These are phyloP conservation scores for Thelonectria rubi DNA, from an alignment of 2,329 filamentous ascomycete genomes.

Conservation along the genomic window DNA sequence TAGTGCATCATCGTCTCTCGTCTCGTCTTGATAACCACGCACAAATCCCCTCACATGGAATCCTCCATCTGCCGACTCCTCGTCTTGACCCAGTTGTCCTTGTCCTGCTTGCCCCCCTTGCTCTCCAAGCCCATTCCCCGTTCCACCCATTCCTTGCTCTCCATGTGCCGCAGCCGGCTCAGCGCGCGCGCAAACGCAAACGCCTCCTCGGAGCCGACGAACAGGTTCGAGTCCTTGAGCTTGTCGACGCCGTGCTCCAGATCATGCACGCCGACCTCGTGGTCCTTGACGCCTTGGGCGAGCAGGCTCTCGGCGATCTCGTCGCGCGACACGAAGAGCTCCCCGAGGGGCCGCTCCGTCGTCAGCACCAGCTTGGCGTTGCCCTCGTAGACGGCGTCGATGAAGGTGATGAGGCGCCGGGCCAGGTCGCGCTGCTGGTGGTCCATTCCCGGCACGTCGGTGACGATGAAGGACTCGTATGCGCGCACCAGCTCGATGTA, in stretches of 20 bases:
- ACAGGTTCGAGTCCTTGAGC: slow-evolving; percentile 86
- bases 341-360: slow-evolving; percentile 81
- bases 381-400: slow-evolving; percentile 93
- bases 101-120: slow-evolving; percentile 70
- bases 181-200: slow-evolving; percentile 95
- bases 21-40: slow-evolving; percentile 15
- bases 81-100: slow-evolving; percentile 71
- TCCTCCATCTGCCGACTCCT: slow-evolving; percentile 75
- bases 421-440: slow-evolving; percentile 86
- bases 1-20: slow-evolving; percentile 35
- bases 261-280: slow-evolving; percentile 61
- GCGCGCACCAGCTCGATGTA: slow-evolving; percentile 90
- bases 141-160: slow-evolving; percentile 94
- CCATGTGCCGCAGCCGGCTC: slow-evolving; percentile 89
- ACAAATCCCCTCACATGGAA: slow-evolving; percentile 59
- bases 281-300: slow-evolving; percentile 59
- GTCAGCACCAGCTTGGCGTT: slow-evolving; percentile 96
- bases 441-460: slow-evolving; percentile 91
- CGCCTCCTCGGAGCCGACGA: slow-evolving; percentile 93
- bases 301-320: slow-evolving; percentile 70
- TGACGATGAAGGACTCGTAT: slow-evolving; percentile 93
- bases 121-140: slow-evolving; percentile 74
- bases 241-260: slow-evolving; percentile 84
- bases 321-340: slow-evolving; percentile 82
- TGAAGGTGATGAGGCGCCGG: slow-evolving; percentile 94